Evolutionary conservation across 345 rosid species (phyloP).

Genomic region (Eucalyptus caleyi): DNA sequence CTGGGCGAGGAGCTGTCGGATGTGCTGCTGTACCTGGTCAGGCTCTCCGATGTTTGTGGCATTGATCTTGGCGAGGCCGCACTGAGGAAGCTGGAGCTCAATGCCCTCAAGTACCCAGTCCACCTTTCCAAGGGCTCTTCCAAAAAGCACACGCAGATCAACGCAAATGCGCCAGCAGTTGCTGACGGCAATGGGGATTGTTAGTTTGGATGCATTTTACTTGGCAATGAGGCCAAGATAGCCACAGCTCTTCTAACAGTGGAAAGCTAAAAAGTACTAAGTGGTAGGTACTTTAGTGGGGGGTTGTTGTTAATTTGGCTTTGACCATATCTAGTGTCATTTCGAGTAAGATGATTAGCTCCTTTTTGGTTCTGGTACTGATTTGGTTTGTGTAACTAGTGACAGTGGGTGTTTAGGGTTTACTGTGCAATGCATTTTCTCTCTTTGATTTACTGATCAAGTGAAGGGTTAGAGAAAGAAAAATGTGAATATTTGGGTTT

Average conservation of each 20-base stretch:
- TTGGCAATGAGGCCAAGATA: neutral
- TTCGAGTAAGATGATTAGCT: neutral
- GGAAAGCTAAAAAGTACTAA: neutral
- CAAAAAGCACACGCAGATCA: neutral
- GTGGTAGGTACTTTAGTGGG: neutral
- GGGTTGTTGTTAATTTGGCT: neutral
- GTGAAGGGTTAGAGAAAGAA: neutral
- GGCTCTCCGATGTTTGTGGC: conserved; percentile 83
- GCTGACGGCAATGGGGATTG: neutral
- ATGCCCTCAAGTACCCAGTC: conserved; percentile 79
- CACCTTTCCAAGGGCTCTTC: conserved; percentile 1
- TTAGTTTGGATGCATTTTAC: neutral
- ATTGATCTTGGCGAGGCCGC: conserved; percentile 80
- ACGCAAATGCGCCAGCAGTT: neutral
- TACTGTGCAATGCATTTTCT: neutral
- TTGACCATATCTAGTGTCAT: neutral
- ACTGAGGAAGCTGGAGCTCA: conserved; percentile 55
- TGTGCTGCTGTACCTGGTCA: conserved; percentile 76
- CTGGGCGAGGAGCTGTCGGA: conserved; percentile 89
- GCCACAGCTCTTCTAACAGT: neutral
- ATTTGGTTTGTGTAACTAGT: neutral
- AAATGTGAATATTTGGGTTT: neutral
- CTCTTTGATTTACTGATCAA: neutral
- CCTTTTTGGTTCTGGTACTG: neutral
- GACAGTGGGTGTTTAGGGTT: neutral